Conservation (phyloP, 2,329 filamentous ascomycete genomes). For the Aspergillus aculeatus region DNA sequence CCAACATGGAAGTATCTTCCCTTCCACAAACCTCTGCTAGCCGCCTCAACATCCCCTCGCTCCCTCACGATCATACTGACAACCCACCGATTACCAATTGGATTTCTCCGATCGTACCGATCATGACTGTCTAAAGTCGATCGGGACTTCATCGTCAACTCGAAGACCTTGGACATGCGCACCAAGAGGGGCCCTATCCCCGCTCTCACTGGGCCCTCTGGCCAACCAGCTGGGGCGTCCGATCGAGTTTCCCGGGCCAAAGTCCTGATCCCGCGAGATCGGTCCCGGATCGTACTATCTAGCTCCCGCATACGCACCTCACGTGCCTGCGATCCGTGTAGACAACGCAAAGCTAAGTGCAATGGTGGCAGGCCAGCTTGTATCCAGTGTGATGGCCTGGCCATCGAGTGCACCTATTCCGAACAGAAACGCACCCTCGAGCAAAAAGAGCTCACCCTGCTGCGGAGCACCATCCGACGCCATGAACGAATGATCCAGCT, state of each 20-base stretch:
- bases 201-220: not conserved
- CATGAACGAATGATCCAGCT: conserved; percentile 4
- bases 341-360: conserved; percentile 6
- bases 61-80: not conserved
- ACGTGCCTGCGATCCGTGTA: conserved; percentile 1
- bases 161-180: not conserved
- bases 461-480: not conserved
- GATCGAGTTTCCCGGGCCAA: not conserved
- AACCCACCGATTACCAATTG: not conserved
- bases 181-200: not conserved
- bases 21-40: not conserved
- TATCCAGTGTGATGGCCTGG: not conserved
- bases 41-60: not conserved
- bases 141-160: not conserved
- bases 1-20: not conserved
- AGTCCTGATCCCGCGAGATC: conserved; percentile 5
- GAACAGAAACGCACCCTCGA: conserved; percentile 3
- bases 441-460: not conserved
- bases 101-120: not conserved
- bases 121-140: not conserved
- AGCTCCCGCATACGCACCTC: not conserved
- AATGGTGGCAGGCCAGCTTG: not conserved
- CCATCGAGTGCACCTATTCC: not conserved
- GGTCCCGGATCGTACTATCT: not conserved
- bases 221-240: not conserved